Base-by-base conservation (phyloP, 139 green algal genomes). In the Picochlorum sp. region DNA sequence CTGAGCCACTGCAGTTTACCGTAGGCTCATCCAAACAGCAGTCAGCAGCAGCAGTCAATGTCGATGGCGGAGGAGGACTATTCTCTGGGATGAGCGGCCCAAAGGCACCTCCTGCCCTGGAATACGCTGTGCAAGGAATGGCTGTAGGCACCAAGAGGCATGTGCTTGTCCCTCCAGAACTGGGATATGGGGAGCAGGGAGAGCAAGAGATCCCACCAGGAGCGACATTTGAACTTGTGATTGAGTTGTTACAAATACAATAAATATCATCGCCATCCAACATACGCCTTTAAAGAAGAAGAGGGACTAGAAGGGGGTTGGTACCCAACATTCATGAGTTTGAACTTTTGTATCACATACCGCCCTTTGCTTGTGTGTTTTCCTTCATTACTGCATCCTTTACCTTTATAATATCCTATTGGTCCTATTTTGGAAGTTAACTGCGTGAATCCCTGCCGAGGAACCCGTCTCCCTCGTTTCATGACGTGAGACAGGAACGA, bases 1-100 rank as follows among this genome's bases (percentile, higher is more conserved):
- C 91, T 8, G 89, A 97, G 85, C 89, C 90, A 4, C 88, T 91
- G 44, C 78, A 92, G 59, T 95, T 95, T 56, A 63, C 82, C 6
- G 86, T 81, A 6, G 90, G 89, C 6, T 64, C 88, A 63, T 26
- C 59, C 6, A 71, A 92, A 38, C 10, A 51, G 8, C 50, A 37
- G 3, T 23, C 28, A 41, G 18, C 7, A 23, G 23, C 24, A 54
- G 76, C 74, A 49, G 82, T 75, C 64, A 62, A 67, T 14, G 73
- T 37, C 1, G 86, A 88, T 24, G 61, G 51, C 23, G 73, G 74
- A 21, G 82, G 76, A 24, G 82, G 82, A 0, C 62, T 95, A 31
- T 96, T 92, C 59, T 63, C 81, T 1, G 89, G 86, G 4, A 58
- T 37, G 1, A 72, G 70, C 10, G 89, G 91, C 8, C 89, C 89